phyloP scores from a whole-genome alignment of 2,329 filamentous ascomycete genomes.

The Tolypocladium inflatum region DNA sequence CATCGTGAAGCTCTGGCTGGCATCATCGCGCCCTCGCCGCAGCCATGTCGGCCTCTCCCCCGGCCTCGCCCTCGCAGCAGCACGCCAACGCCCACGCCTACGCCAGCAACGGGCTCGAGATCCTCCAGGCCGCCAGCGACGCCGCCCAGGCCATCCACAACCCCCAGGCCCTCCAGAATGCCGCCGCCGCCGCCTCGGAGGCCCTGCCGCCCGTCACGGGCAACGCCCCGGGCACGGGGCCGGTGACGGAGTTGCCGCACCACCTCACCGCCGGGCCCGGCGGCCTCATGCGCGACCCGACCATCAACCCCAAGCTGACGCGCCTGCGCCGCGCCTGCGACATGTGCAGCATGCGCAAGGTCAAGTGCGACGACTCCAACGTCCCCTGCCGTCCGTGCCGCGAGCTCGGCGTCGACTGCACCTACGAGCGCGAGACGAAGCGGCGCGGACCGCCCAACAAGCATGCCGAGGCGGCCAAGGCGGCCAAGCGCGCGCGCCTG shows the following conservation, averaged over 20 bases:
- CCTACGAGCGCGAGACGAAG: constrained; percentile 47
- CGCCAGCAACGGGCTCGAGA: constrained; percentile 35
- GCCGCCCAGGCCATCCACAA: constrained; percentile 30
- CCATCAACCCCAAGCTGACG: constrained; percentile 40
- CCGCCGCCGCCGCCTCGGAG: constrained; percentile 24
- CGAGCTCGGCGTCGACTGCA: constrained; percentile 49
- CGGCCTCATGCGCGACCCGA: constrained; percentile 26
- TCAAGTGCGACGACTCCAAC: constrained; percentile 49
- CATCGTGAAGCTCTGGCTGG: constrained; percentile 19
- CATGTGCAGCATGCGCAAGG: constrained; percentile 53
- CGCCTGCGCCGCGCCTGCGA: constrained; percentile 50
- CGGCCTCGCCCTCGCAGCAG: constrained; percentile 10
- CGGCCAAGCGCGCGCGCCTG: constrained; percentile 36
- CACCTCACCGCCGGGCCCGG: constrained; percentile 6
- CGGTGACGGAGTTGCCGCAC: constrained; percentile 8
- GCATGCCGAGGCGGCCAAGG: constrained; percentile 45
- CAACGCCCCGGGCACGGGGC: constrained; percentile 4
- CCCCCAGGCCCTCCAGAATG: constrained; percentile 27
- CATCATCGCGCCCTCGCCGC: constrained; percentile 1
- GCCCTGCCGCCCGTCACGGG: constrained; percentile 17
- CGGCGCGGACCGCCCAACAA: constrained; percentile 51
- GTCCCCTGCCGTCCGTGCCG: constrained; percentile 48
- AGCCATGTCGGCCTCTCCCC: constrained; percentile 16
- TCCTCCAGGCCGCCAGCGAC: constrained; percentile 35
- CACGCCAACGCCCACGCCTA: constrained; percentile 29